Percentiles rank a stretch among this genome's conserved stretches.
Evolutionary conservation across 2,329 filamentous ascomycete species (phyloP).

Genomic region (Harringtonia aguacate): DNA sequence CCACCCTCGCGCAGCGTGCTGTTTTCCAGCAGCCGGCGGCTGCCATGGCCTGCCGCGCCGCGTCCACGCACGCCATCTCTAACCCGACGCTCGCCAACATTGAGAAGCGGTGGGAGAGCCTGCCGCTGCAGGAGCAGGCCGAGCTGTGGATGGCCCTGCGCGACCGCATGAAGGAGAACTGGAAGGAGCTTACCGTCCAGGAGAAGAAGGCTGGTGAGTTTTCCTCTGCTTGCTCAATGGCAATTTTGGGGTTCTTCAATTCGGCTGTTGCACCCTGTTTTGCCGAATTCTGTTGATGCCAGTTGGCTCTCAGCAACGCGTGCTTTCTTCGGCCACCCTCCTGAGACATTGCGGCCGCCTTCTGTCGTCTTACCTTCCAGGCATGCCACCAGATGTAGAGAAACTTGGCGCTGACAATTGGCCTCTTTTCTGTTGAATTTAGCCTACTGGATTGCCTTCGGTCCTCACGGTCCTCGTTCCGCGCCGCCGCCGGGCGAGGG

Average conservation of each 20-base stretch:
- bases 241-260: neutral
- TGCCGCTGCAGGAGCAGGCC: conserved; percentile 98
- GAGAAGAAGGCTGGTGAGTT: conserved; percentile 98
- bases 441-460: conserved; percentile 99
- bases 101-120: conserved; percentile 97
- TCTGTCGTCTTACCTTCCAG: neutral
- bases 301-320: neutral
- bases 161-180: conserved; percentile 98
- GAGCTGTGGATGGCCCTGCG: conserved; percentile 97
- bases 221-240: neutral
- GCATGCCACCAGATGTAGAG: too few species aligned
- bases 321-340: neutral
- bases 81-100: conserved; percentile 97
- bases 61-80: conserved; percentile 83
- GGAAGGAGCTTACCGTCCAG: conserved; percentile 86
- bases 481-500: conserved; percentile 73
- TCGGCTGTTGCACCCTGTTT: neutral
- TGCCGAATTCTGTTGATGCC: too few species aligned
- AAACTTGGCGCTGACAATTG: neutral
- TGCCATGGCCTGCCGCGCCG: conserved; percentile 33
- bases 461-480: conserved; percentile 87
- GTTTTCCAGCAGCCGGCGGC: conserved; percentile 27
- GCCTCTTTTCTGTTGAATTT: conserved; percentile 13
- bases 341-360: too few species aligned
- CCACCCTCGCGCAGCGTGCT: conserved; percentile 6